Evolutionary conservation across 768 basidiomycete species (phyloP).

Genomic region (Lactarius quietus): DNA sequence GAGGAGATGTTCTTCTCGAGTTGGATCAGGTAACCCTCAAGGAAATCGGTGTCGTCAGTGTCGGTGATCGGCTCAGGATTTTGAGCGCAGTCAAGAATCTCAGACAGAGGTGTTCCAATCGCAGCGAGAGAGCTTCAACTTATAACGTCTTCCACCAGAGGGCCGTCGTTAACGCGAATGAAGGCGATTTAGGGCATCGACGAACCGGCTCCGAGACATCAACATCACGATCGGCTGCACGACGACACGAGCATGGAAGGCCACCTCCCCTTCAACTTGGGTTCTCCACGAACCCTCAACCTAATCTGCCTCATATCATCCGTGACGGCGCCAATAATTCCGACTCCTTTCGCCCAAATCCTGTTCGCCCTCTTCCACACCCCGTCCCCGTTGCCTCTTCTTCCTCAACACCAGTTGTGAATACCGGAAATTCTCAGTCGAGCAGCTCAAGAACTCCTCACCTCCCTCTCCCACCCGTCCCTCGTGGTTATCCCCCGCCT

Average conservation of each 20-base stretch:
- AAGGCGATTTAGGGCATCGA: slow-evolving; percentile 26
- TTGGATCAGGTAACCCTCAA: slow-evolving; percentile 82
- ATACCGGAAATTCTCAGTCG: slow-evolving; percentile 35
- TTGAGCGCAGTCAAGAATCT: slow-evolving; percentile 79
- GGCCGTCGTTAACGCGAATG: slow-evolving; percentile 16
- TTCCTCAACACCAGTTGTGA: slow-evolving; percentile 34
- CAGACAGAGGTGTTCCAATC: slow-evolving; percentile 49
- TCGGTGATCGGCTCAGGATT: slow-evolving; percentile 90
- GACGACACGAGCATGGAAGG: slow-evolving; percentile 48
- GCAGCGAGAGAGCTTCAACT: slow-evolving; percentile 16
- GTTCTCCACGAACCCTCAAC: slow-evolving; percentile 45
- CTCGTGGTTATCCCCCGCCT: slow-evolving; percentile 53
- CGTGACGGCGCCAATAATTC: slow-evolving; percentile 50
- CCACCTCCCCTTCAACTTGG: slow-evolving; percentile 80
- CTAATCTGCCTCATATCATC: slow-evolving; percentile 70
- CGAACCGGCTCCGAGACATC: slow-evolving; percentile 23
- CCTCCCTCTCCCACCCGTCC: slow-evolving; percentile 67
- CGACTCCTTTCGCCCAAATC: slow-evolving; percentile 45
- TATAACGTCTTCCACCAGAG: slow-evolving; percentile 10
- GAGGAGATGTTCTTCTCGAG: slow-evolving; percentile 88
- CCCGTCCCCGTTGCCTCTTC: slow-evolving; percentile 33
- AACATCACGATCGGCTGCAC: slow-evolving; percentile 30
- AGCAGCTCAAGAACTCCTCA: slow-evolving; percentile 45
- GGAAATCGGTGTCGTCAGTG: slow-evolving; percentile 86
- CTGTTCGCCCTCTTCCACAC: slow-evolving; percentile 48